A percentile compares a stretch with the other conserved stretches of the same genome.
Evolutionary conservation across 2,329 filamentous ascomycete species (phyloP).

Genomic region (Purpureocillium lavendulum): DNA sequence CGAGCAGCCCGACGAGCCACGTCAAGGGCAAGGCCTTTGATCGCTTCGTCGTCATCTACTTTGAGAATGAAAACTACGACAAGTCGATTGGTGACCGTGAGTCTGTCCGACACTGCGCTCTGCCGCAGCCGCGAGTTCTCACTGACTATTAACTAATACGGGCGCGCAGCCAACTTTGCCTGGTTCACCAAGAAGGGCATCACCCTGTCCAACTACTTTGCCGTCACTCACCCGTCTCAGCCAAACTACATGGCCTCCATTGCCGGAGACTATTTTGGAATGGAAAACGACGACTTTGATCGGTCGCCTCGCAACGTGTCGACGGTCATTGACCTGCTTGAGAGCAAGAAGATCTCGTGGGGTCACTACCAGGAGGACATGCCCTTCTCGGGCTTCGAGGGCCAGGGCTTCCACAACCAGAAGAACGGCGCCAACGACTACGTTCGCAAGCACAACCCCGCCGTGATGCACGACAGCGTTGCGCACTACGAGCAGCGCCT

Average conservation of each 20-base stretch:
- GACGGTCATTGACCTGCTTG: conserved; percentile 60
- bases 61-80: conserved; percentile 68
- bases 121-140: background rate
- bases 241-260: conserved; percentile 67
- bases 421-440: conserved; percentile 63
- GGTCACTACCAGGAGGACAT: conserved; percentile 69
- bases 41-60: conserved; percentile 64
- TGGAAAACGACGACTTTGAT: conserved; percentile 59
- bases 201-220: conserved; percentile 34
- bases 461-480: conserved; percentile 58
- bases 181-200: conserved; percentile 21
- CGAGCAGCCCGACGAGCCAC: conserved; percentile 50
- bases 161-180: conserved; percentile 16
- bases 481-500: conserved; percentile 51
- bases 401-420: conserved; percentile 54
- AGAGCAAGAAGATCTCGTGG: conserved; percentile 57
- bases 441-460: conserved; percentile 72
- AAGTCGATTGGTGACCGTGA: conserved; percentile 54
- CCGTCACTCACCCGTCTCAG: conserved; percentile 63
- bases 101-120: conserved; percentile 11
- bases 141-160: too few species aligned
- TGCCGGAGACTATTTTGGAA: conserved; percentile 66
- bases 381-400: conserved; percentile 68
- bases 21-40: conserved; percentile 67
- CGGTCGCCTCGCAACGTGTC: conserved; percentile 52